Conservation (phyloP, 2,329 filamentous ascomycete genomes). For the Periglandula ipomoeae region DNA sequence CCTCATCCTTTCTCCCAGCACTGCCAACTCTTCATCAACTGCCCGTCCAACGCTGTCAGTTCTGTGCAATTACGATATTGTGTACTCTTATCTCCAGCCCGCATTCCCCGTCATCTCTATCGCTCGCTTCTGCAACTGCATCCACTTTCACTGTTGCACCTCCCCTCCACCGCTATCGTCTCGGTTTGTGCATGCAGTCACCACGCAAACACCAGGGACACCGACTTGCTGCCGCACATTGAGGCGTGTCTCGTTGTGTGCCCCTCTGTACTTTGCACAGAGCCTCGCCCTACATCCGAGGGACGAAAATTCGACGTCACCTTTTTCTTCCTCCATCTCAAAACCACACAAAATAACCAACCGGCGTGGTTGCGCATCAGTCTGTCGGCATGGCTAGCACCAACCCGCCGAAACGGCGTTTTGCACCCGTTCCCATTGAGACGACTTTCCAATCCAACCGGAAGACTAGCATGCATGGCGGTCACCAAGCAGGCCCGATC, state of each 20-base stretch:
- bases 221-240: not conserved
- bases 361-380: not conserved
- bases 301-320: no score
- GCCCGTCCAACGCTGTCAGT: not conserved
- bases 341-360: not conserved
- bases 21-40: not conserved
- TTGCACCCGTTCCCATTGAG: constrained; percentile 62
- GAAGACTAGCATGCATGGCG: constrained; percentile 13
- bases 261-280: not conserved
- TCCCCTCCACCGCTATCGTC: not conserved
- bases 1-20: not conserved
- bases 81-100: not conserved
- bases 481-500: constrained; percentile 33
- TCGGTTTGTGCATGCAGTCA: constrained; percentile 1
- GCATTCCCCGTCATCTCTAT: not conserved
- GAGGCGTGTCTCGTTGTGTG: constrained; percentile 5
- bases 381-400: constrained; percentile 26
- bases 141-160: not conserved
- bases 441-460: constrained; percentile 56
- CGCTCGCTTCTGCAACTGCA: not conserved
- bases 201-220: not conserved
- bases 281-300: no score
- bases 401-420: constrained; percentile 44
- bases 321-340: not conserved
- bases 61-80: not conserved